Evolutionary conservation across 495 filamentous ascomycete genomes (phyloP).

Genomic region (Wilcoxina mikolae): DNA sequence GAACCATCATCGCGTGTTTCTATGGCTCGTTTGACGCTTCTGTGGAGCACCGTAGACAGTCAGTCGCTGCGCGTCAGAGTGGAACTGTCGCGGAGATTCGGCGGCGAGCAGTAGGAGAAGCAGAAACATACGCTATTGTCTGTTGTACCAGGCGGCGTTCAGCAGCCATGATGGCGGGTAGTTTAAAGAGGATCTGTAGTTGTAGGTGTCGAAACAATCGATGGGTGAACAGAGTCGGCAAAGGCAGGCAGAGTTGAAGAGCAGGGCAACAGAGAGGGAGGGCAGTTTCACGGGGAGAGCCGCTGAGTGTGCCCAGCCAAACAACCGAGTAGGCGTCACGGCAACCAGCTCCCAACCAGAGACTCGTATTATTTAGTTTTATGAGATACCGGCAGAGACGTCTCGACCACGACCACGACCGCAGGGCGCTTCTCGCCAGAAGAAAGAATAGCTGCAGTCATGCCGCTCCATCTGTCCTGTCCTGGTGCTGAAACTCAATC

Average conservation of each 20-base stretch:
- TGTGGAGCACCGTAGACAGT: not conserved
- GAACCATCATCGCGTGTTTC: conserved; percentile 6
- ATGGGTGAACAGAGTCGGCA: too few relatives aligned
- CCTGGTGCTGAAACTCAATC: too few relatives aligned
- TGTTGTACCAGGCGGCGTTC: conserved; percentile 17
- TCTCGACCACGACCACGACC: too few relatives aligned
- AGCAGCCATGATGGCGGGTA: conserved; percentile 23
- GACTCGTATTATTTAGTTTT: too few relatives aligned
- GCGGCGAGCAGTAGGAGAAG: not conserved
- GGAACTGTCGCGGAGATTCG: not conserved
- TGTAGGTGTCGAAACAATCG: too few relatives aligned
- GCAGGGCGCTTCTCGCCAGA: too few relatives aligned
- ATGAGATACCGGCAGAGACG: too few relatives aligned
- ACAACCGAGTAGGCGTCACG: not conserved
- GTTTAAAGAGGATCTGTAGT: too few relatives aligned
- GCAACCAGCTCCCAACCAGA: not conserved
- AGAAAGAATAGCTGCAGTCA: too few relatives aligned
- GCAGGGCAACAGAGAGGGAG: too few relatives aligned
- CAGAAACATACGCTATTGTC: conserved; percentile 18
- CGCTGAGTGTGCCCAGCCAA: not conserved
- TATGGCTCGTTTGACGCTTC: conserved; percentile 24
- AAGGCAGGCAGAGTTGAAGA: too few relatives aligned
- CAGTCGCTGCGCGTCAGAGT: conserved; percentile 1
- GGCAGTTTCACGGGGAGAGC: not conserved
- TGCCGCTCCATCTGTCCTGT: too few relatives aligned